Percentiles rank a stretch among this genome's conserved stretches.
Evolutionary conservation across 1,139 yeast species (phyloP).

Genomic region (Pichia sp.): DNA sequence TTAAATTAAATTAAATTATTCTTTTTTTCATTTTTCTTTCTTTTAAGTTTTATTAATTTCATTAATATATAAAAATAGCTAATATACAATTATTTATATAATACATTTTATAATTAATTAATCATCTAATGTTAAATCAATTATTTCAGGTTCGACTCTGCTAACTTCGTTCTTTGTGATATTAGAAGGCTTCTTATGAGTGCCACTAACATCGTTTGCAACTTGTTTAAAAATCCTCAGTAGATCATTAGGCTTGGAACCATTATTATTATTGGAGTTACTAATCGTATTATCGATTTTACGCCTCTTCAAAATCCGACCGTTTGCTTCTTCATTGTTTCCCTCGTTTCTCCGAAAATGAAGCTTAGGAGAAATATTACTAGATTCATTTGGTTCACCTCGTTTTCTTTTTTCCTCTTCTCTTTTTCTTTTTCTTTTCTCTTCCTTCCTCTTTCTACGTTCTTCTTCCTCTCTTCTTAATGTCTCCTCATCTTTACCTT

Average conservation of each 20-base stretch:
- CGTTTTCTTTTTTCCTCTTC: background rate
- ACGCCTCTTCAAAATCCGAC: too few species aligned
- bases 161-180: conserved; percentile 2
- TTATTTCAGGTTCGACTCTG: conserved; percentile 6
- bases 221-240: conserved; percentile 7
- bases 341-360: too few species aligned
- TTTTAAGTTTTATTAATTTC: too few species aligned
- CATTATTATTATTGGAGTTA: too few species aligned
- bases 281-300: background rate
- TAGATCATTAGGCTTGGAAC: conserved; percentile 3
- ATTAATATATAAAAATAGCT: too few species aligned
- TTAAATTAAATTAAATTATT: too few species aligned
- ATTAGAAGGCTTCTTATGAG: background rate
- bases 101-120: too few species aligned
- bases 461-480: background rate
- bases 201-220: background rate
- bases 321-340: too few species aligned
- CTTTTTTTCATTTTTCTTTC: too few species aligned
- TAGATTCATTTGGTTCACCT: background rate
- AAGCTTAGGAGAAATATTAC: too few species aligned
- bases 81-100: background rate
- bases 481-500: background rate
- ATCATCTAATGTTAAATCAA: conserved; percentile 14
- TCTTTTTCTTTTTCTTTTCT: background rate
- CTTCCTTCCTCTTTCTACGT: too few species aligned